A percentile compares a stretch with the other conserved stretches of the same genome.
Evolutionary conservation across 83 land plant species (phyloP).

Genomic region (Diphasiastrum complanatum): DNA sequence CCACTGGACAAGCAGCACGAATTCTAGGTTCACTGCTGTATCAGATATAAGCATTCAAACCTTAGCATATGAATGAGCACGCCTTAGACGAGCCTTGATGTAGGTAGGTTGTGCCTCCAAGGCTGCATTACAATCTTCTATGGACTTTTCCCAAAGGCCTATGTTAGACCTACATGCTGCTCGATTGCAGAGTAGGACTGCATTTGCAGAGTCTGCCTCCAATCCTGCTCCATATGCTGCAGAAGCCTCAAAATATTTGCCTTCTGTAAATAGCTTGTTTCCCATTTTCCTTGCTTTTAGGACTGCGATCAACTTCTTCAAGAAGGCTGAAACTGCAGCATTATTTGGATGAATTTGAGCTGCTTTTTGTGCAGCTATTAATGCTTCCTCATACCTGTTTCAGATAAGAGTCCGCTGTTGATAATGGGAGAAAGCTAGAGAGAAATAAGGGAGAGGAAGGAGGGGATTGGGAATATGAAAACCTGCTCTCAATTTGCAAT

Average conservation of each 20-base stretch:
- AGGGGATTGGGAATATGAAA: too few relatives aligned
- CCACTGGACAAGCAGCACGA: too few relatives aligned
- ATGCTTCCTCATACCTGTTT: conserved; percentile 12
- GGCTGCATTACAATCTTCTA: conserved; percentile 17
- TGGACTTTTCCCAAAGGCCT: conserved; percentile 12
- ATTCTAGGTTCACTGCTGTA: too few relatives aligned
- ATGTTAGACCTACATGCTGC: conserved; percentile 10
- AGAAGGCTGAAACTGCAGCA: conserved; percentile 1
- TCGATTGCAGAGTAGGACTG: conserved; percentile 7
- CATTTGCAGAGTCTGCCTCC: conserved; percentile 8
- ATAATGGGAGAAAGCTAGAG: too few relatives aligned
- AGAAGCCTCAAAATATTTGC: conserved; percentile 7
- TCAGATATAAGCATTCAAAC: not conserved
- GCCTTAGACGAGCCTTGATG: conserved; percentile 9
- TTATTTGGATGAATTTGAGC: not conserved
- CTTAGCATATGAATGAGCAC: conserved; percentile 11
- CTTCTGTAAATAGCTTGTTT: conserved; percentile 1
- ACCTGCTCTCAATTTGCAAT: too few relatives aligned
- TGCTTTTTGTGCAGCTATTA: conserved; percentile 11
- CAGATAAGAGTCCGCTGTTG: too few relatives aligned
- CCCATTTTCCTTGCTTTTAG: not conserved
- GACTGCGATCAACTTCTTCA: not conserved
- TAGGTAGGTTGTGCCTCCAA: conserved; percentile 3
- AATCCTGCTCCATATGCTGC: conserved; percentile 9
- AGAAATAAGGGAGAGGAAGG: too few relatives aligned